Evolutionary conservation across 2,329 filamentous ascomycete genomes (phyloP), one percentile per base, ranked within the genome.

Genomic region (Drechslerella coelobrocha): DNA sequence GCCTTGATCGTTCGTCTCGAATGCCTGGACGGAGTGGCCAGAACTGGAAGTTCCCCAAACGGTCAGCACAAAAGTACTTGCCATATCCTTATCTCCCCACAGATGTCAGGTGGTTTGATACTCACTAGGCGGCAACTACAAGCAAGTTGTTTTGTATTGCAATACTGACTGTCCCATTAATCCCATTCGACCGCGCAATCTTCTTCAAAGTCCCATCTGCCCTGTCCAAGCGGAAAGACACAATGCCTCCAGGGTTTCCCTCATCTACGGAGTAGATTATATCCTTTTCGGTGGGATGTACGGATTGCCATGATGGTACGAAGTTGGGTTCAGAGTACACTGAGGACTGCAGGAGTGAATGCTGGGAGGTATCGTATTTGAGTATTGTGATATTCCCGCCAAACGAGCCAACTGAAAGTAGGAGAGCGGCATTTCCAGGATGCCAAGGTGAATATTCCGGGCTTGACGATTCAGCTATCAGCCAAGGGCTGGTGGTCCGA

Each of bases 141-240:
- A 57, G 34, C 12, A 71, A 47, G 12, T 63, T 21, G 2, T 51
- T 41, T 9, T 59, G 21, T n/a, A 71, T 55, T 5, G 53, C 53
- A 23, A 71, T 63, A 54, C 59, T 71, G 41, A 71, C 66, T 5
- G 66, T 71, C 14, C 66, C 66, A 37, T 71, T 71, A n/a, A 71
- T 63, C 1, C 66, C 66, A 10, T 63, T 47, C 2, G 53, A 48
- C 31, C 61, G 45, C 19, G 53, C 59, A 1, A 71, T 9, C 24
- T 60, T 63, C n/a, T 47, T 60, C 31, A 71, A 50, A 6, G 37
- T 47, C n/a, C 51, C 53, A 10, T 23, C 50, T 14, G 19, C 23
- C 27, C 48, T 39, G 31, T 71, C 48, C 10, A 71, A 45, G 1
- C 21, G 43, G 26, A 71, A 57, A 7, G 66, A 71, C 39, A 63